Evolutionary conservation across 2,329 filamentous ascomycete genomes (phyloP).

Genomic region (Eutypella sp.): DNA sequence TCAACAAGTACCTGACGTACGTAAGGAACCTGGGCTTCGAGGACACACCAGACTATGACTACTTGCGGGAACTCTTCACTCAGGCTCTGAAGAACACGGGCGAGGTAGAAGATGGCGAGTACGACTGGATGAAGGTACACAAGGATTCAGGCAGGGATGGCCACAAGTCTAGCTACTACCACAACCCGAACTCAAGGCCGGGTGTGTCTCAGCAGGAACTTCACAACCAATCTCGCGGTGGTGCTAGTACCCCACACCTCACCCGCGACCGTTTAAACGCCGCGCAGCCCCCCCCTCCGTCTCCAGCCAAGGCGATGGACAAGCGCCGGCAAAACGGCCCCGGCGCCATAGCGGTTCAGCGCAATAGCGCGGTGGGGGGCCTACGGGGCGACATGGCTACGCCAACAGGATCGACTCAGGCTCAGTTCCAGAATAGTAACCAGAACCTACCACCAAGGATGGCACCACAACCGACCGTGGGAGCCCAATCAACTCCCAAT

Average conservation of each 20-base stretch:
- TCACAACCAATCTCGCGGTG: slow-evolving; percentile 66
- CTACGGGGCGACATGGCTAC: slow-evolving; percentile 74
- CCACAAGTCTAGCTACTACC: slow-evolving; percentile 63
- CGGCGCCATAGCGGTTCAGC: slow-evolving; percentile 68
- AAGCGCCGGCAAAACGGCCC: slow-evolving; percentile 76
- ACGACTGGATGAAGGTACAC: slow-evolving; percentile 99
- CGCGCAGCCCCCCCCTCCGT: slow-evolving; percentile 83
- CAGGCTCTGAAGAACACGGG: slow-evolving; percentile 91
- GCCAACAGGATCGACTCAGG: slow-evolving; percentile 85
- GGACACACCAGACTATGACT: slow-evolving; percentile 97
- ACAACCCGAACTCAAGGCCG: slow-evolving; percentile 72
- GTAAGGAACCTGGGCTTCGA: slow-evolving; percentile 98
- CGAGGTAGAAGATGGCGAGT: slow-evolving; percentile 95
- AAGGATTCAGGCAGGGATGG: slow-evolving; percentile 77
- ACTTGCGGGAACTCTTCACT: slow-evolving; percentile 92
- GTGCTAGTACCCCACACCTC: slow-evolving; percentile 63
- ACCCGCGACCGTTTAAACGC: slow-evolving; percentile 89
- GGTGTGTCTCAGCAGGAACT: slow-evolving; percentile 82
- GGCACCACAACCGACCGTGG: slow-evolving; percentile 56
- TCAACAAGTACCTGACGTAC: slow-evolving; percentile 95
- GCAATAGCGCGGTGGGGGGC: slow-evolving; percentile 69
- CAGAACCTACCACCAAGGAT: slow-evolving; percentile 72
- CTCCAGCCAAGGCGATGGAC: slow-evolving; percentile 75
- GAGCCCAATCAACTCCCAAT: slow-evolving; percentile 50
- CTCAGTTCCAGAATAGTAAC: slow-evolving; percentile 93